A percentile compares a stretch with the other conserved stretches of the same genome.
These are phyloP conservation scores for Tetrapyrgos nigripes DNA, from an alignment of 1,284 basidiomycete species.

Conservation along the genomic window DNA sequence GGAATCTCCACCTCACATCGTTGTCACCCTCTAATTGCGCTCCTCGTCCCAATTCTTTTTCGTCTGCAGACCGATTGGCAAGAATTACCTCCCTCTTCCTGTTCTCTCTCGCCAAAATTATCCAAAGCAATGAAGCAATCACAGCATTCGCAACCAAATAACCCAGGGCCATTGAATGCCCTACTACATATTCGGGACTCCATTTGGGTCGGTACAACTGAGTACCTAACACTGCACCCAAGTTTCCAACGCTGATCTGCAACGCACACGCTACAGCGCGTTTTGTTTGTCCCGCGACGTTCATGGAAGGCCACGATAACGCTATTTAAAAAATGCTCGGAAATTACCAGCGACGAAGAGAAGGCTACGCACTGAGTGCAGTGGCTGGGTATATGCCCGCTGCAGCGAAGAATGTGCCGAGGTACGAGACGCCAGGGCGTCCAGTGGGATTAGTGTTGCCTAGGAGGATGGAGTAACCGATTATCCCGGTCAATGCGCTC, in stretches of 20 bases:
- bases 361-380: constrained; percentile 11
- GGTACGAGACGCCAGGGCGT: constrained; percentile 49
- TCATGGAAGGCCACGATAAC: constrained; percentile 65
- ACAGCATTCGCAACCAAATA: not conserved
- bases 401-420: constrained; percentile 57
- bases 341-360: constrained; percentile 1
- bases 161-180: not conserved
- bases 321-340: not conserved
- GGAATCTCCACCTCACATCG: not conserved
- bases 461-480: constrained; percentile 54
- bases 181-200: not conserved
- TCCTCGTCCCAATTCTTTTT: not conserved
- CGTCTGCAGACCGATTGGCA: not conserved
- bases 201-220: not conserved
- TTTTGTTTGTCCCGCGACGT: constrained; percentile 75
- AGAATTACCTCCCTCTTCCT: not conserved
- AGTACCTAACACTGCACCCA: constrained; percentile 62
- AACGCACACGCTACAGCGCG: constrained; percentile 69
- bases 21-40: not conserved
- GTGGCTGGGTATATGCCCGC: constrained; percentile 58
- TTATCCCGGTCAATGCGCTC: constrained; percentile 43
- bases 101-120: not conserved
- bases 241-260: constrained; percentile 72
- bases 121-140: not conserved
- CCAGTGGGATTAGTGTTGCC: constrained; percentile 30